Percentiles rank a stretch among this genome's conserved stretches.
These are phyloP conservation scores for Fusarium xylarioides DNA, from an alignment of 2,329 filamentous ascomycete species.

Conservation along the genomic window DNA sequence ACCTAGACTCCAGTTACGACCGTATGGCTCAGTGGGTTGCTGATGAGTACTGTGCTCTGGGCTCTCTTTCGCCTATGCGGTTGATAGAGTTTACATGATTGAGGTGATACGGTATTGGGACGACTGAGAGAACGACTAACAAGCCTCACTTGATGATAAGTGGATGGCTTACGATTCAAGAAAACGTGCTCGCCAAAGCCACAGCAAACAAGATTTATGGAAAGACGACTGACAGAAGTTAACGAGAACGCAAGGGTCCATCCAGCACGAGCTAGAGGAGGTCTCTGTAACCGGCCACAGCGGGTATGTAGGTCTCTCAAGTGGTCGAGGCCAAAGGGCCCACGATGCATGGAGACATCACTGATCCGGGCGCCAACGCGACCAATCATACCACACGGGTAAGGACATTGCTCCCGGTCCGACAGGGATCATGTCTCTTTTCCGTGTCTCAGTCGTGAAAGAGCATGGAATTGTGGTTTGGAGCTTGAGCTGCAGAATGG, in stretches of 20 bases:
- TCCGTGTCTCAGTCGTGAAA: slow-evolving; percentile 21
- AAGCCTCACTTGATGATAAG: background rate
- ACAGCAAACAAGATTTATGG: slow-evolving; percentile 10
- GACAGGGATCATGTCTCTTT: slow-evolving; percentile 33
- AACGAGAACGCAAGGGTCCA: slow-evolving; percentile 27
- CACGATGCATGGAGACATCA: slow-evolving; percentile 42
- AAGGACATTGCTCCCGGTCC: slow-evolving; percentile 26
- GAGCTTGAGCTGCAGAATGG: background rate
- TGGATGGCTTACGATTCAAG: slow-evolving; percentile 1
- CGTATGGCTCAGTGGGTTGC: background rate
- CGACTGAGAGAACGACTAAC: background rate
- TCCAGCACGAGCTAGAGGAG: slow-evolving; percentile 18
- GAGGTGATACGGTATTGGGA: background rate
- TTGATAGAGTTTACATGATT: background rate
- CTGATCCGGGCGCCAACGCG: slow-evolving; percentile 47
- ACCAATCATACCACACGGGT: slow-evolving; percentile 45
- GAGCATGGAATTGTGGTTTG: slow-evolving; percentile 13
- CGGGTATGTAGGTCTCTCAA: slow-evolving; percentile 44
- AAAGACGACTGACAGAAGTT: background rate
- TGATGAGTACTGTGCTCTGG: background rate
- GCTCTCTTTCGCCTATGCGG: background rate
- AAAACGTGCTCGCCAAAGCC: slow-evolving; percentile 5
- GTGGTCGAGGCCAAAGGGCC: slow-evolving; percentile 34
- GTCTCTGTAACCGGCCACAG: slow-evolving; percentile 35
- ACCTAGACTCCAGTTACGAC: background rate